These are phyloP conservation scores for Aspergillus brunneoviolaceus DNA, from an alignment of 2,329 filamentous ascomycete genomes.

Conservation along the genomic window DNA sequence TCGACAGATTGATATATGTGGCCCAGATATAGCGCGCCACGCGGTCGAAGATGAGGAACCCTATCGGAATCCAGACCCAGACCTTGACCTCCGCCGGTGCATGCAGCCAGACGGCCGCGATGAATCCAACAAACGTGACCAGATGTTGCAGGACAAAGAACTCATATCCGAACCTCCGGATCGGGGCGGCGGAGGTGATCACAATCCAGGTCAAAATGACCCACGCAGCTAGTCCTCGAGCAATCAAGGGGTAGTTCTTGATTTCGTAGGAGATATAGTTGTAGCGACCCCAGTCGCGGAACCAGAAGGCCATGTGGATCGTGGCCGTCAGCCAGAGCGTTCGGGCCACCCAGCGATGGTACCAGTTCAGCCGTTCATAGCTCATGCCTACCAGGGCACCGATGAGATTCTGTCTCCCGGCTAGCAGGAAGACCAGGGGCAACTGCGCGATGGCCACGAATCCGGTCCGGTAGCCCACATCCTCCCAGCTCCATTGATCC, in stretches of 20 bases:
- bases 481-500: conserved; percentile 53
- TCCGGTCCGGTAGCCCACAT: conserved; percentile 57
- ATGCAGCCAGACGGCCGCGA: conserved; percentile 52
- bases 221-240: conserved; percentile 55
- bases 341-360: conserved; percentile 54
- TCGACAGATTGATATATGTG: conserved; percentile 42
- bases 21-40: conserved; percentile 37
- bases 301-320: conserved; percentile 57
- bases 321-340: conserved; percentile 54
- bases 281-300: conserved; percentile 53
- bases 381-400: conserved; percentile 48
- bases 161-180: conserved; percentile 53
- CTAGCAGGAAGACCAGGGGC: conserved; percentile 56
- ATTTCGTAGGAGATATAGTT: conserved; percentile 53
- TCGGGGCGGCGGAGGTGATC: conserved; percentile 50
- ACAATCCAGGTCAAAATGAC: conserved; percentile 53
- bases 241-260: conserved; percentile 49
- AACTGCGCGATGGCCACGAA: conserved; percentile 55
- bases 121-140: conserved; percentile 51
- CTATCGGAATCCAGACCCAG: conserved; percentile 51
- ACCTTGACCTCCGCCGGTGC: conserved; percentile 44
- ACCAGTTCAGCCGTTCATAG: conserved; percentile 54
- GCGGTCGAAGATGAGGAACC: conserved; percentile 49
- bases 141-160: conserved; percentile 57
- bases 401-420: conserved; percentile 57